These are phyloP conservation scores for Lophiotrema nucula DNA, from an alignment of 495 filamentous ascomycete genomes.

Conservation along the genomic window DNA sequence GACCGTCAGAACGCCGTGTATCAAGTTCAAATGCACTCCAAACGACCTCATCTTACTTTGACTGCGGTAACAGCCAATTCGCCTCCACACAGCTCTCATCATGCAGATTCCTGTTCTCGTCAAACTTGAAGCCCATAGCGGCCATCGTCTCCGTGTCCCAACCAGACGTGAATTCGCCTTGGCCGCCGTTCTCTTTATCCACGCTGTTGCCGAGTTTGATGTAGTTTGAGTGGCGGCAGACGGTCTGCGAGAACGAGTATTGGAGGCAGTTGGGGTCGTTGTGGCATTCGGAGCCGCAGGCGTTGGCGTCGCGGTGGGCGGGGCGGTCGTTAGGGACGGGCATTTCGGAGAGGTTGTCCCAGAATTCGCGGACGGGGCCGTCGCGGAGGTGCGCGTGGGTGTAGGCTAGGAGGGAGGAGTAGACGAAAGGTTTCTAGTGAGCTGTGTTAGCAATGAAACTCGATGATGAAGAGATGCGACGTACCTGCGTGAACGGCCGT, in stretches of 20 bases:
- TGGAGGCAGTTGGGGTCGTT: conserved; percentile 28
- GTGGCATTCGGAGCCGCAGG: conserved; percentile 26
- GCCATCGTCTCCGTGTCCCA: conserved; percentile 24
- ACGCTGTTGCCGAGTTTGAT: conserved; percentile 23
- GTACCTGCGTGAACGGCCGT: conserved; percentile 22
- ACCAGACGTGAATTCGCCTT: conserved; percentile 26
- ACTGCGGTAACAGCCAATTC: conserved; percentile 23
- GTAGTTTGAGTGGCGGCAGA: conserved; percentile 22
- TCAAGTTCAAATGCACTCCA: too few species aligned
- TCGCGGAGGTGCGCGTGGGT: conserved; percentile 24
- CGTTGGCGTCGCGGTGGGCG: conserved; percentile 14
- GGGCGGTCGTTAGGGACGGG: conserved; percentile 20
- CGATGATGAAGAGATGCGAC: not conserved
- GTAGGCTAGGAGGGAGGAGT: conserved; percentile 31
- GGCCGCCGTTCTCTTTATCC: conserved; percentile 19
- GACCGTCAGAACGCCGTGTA: too few species aligned
- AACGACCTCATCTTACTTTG: too few species aligned
- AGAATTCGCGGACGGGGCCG: conserved; percentile 5
- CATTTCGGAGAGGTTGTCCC: conserved; percentile 23
- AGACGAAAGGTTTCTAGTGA: conserved; percentile 26
- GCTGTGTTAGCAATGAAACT: not conserved
- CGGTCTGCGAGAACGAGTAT: conserved; percentile 24
- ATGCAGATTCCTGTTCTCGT: conserved; percentile 14
- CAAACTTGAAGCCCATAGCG: conserved; percentile 21
- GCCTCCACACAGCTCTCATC: conserved; percentile 21